These are phyloP conservation scores for Grammothele lineata DNA, from an alignment of 768 basidiomycete species.

Conservation along the genomic window DNA sequence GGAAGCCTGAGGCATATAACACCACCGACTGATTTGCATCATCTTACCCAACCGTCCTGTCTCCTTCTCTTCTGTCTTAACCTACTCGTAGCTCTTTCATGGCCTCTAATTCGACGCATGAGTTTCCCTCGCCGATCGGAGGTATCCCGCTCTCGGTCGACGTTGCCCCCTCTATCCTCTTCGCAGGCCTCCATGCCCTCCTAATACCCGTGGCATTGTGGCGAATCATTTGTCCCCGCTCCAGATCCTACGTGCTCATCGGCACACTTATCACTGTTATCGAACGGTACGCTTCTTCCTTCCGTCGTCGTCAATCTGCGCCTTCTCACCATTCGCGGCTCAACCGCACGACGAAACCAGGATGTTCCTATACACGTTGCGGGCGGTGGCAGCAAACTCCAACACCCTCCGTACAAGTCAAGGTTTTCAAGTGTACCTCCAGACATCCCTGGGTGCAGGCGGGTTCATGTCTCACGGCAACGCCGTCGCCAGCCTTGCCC, in stretches of 20 bases:
- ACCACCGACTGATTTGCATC: too few relatives aligned
- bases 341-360: conserved; percentile 4
- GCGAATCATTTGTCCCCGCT: conserved; percentile 31
- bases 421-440: conserved; percentile 17
- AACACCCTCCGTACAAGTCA: conserved; percentile 9
- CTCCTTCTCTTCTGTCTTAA: too few relatives aligned
- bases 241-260: conserved; percentile 33
- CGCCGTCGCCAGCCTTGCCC: too few relatives aligned
- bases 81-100: too few relatives aligned
- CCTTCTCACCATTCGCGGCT: too few relatives aligned
- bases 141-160: conserved; percentile 37
- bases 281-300: conserved; percentile 30
- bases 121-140: conserved; percentile 42
- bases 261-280: conserved; percentile 30
- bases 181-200: conserved; percentile 35
- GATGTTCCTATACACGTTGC: conserved; percentile 17
- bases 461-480: conserved; percentile 14
- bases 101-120: background rate
- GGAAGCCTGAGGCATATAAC: too few relatives aligned
- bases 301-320: too few relatives aligned
- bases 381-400: conserved; percentile 18
- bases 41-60: too few relatives aligned
- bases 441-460: conserved; percentile 13
- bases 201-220: conserved; percentile 34
- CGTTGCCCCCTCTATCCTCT: conserved; percentile 40